Evolutionary conservation across 257 asterid species (phyloP), one percentile per base, ranked within the genome.

Genomic region (Nyctanthes arbortristis): DNA sequence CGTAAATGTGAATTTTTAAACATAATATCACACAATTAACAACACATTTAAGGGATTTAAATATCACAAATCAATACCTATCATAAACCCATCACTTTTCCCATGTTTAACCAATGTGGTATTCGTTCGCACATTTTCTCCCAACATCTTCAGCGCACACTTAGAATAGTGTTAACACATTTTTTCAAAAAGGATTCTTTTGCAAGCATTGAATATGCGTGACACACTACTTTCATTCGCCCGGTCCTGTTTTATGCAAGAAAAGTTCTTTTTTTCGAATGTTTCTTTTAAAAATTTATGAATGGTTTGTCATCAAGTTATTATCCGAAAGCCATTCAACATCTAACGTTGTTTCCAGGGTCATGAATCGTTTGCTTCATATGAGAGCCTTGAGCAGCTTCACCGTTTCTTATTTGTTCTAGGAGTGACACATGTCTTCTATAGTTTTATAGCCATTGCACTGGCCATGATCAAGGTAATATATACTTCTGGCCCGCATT

Each of bases 301-400:
- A n/a, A n/a, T n/a, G n/a, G n/a, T n/a, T n/a, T n/a, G n/a, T n/a
- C n/a, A n/a, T n/a, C n/a, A n/a, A n/a, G n/a, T n/a, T n/a, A n/a
- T n/a, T n/a, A n/a, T n/a, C n/a, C n/a, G n/a, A n/a, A n/a, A n/a
- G n/a, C n/a, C n/a, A n/a, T n/a, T n/a, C n/a, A n/a, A n/a, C n/a
- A n/a, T n/a, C n/a, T n/a, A n/a, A n/a, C n/a, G n/a, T n/a, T 37
- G 54, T 64, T 70, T 67, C 27, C 78, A 93, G 99, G 96, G 73
- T 33, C n/a, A 61, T 22, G 82, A 91, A 79, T 85, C 99, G 28
- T 87, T 93, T 77, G 97, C 90, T 76, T 93, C 99, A n/a, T 71
- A 84, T 22, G 96, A 91, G 81, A 91, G 97, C 82, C 93, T 93
- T 32, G 96, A 93, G 76, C 96, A 91, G 92, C 97, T 93, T 57